Base-by-base conservation (phyloP, 495 filamentous ascomycete species). In the Talaromyces trachyspermus region DNA sequence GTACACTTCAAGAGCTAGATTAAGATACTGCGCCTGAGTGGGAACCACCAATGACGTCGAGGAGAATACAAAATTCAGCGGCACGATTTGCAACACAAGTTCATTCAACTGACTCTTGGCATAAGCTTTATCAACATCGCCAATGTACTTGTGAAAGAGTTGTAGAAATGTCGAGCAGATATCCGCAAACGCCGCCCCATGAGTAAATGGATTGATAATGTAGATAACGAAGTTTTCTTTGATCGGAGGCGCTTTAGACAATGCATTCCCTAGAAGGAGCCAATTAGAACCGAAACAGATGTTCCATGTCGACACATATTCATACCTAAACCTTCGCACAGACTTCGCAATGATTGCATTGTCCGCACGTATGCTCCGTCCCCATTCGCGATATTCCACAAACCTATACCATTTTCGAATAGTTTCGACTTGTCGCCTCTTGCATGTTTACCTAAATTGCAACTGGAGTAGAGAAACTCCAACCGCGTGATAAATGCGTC, bases 1-100 rank as follows among this genome's bases (percentile, higher is more conserved):
- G 57, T 96, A 97, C 10, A 92, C 80, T 59, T 97, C 89, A 18
- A 89, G 65, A 15, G 88, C 88, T 2, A 97, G 63, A 46, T 70
- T 80, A 30, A 74, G 59, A 53, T 85, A 85, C 2, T 86, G 79
- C 2, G 65, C 56, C n/a, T 85, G 80, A 2, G 80, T 70, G 19
- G 83, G 78, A n/a, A 86, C 70, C 10, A 83, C 77, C 25, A 94
- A 63, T 2, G 75, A 76, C 2, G 80, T 74, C 18, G 76, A 67
- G 2, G 84, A 85, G 6, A 79, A 75, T 41, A 98, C 60, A 43
- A 86, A 79, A 36, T 78, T 72, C 24, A 85, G 69, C 1, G 92
- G 85, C 15, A 98, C 66, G 11, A 97, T 77, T 59, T 96, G 92
- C 8, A 97, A 64, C 4, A 88, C 81, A 18, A 97, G 60, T 39